Base-by-base conservation (phyloP, 2,329 filamentous ascomycete species). In the Fusarium agapanthi region DNA sequence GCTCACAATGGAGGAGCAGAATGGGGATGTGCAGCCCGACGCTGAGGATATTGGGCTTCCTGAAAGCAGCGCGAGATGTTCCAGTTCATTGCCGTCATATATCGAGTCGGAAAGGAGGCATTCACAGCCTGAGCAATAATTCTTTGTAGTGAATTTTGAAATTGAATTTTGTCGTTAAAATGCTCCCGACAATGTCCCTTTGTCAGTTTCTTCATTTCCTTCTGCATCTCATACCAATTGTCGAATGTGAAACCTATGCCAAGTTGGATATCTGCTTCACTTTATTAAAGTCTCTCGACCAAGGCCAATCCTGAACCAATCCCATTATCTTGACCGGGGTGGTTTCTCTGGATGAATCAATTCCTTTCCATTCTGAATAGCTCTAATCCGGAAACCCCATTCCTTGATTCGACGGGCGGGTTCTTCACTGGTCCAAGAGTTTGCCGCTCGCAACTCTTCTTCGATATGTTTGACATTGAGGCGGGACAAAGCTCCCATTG, bases 71-170 rank as follows among this genome's bases (percentile, higher is more conserved):
- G 14, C 16, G 2, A 35, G 40, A 24, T 28, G n/a, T 37, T 66
- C 64, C 9, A 50, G 24, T 51, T 66, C 45, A 11, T 28, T 67
- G 14, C 64, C 64, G 16, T 67, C 64, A 45, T 67, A 67, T 30
- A 20, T 26, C 3, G 64, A 67, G 51, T 67, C 64, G 1, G 51
- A 67, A 22, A 66, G 61, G 40, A 60, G 64, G 16, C 44, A 67
- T 24, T 66, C 61, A 15, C 53, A 41, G 30, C 48, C 61, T 18
- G 63, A 66, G n/a, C 24, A 66, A n/a, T 55, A 30, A 40, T 34
- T 5, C 12, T 4, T 50, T 24, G 9, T 28, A 28, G n/a, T 28
- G 11, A 30, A 53, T 18, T n/a, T 38, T 16, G 7, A 53, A 28
- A n/a, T 53, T 26, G 18, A 9, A 28, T 15, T 53, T 18, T 4